These are phyloP conservation scores for Baorangia bicolor DNA, from an alignment of 768 basidiomycete genomes.

Conservation along the genomic window DNA sequence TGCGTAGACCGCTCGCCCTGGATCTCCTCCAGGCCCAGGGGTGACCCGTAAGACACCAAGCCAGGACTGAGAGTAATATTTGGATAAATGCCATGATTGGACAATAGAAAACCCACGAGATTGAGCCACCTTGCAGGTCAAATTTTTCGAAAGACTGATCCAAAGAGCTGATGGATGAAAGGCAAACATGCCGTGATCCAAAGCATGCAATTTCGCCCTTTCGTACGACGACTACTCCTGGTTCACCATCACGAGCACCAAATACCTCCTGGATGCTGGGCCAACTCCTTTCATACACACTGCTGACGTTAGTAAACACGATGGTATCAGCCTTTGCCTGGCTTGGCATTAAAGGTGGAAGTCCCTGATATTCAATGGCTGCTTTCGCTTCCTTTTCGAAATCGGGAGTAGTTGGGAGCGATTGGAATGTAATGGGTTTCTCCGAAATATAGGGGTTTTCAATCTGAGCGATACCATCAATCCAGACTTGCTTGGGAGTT, in stretches of 20 bases:
- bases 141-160: slow-evolving; percentile 38
- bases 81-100: not conserved
- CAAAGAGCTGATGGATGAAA: slow-evolving; percentile 6
- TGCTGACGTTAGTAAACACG: slow-evolving; percentile 64
- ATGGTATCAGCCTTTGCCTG: slow-evolving; percentile 40
- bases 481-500: slow-evolving; percentile 77
- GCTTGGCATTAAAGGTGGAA: slow-evolving; percentile 59
- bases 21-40: slow-evolving; percentile 59
- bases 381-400: slow-evolving; percentile 63
- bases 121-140: slow-evolving; percentile 65
- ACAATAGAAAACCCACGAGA: slow-evolving; percentile 40
- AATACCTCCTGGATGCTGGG: slow-evolving; percentile 24
- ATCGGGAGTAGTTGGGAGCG: slow-evolving; percentile 52
- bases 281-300: slow-evolving; percentile 42
- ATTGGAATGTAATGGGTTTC: slow-evolving; percentile 58
- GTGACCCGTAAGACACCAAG: slow-evolving; percentile 41
- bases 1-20: slow-evolving; percentile 50
- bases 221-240: slow-evolving; percentile 47
- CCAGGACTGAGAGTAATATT: slow-evolving; percentile 40
- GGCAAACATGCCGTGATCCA: slow-evolving; percentile 36
- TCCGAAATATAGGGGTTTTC: slow-evolving; percentile 41
- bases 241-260: slow-evolving; percentile 6
- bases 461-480: slow-evolving; percentile 80
- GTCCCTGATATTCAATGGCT: slow-evolving; percentile 63
- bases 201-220: slow-evolving; percentile 57